Evolutionary conservation across 1,284 basidiomycete species (phyloP), one percentile per base, ranked within the genome.

Genomic region (Ganoderma lingzhi): DNA sequence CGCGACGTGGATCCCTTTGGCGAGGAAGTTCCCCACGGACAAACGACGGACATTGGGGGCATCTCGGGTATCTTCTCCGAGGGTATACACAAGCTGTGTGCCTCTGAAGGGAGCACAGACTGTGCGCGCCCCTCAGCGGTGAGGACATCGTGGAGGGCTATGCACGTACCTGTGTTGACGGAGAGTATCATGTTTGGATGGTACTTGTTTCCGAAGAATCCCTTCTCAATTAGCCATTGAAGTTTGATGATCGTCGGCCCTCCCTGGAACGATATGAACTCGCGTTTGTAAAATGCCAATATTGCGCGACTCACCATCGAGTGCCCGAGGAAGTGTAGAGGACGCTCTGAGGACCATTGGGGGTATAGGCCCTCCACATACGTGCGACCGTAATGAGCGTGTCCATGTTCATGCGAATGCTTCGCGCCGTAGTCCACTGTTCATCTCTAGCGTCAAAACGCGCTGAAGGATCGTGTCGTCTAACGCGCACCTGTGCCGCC

Each of bases 311-410:
- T 44, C 73, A 86, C 87, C 63, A 89, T 79, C 1, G 87, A 88
- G 76, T 88, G 86, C 0, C 86, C 87, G 0, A 89, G 68, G 68
- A 89, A 87, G 76, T 89, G 87, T 14, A 88, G 75, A 0, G 86
- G 86, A 3, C 75, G 76, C 35, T 77, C 70, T 14, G 45, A 61
- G 1, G 85, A 87, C 86, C 87, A 89, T 39, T 78, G 68, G 0
- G 86, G 84, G 74, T 87, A 88, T n/a, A 86, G 74, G 1, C 84
- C 86, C 15, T 70, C 44, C 3, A 68, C 42, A 71, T 83, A 79
- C 14, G 75, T 78, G 58, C 86, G 80, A 12, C 87, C 88, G 69
- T 81, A 85, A 14, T 84, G 82, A 8, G 76, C 75, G 74, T 89
- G 87, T 0, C 76, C 75, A 67, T 82, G 76, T 56, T 71, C 60